These are phyloP conservation scores for Pichia californica DNA, from an alignment of 805 yeast genomes.

Conservation along the genomic window DNA sequence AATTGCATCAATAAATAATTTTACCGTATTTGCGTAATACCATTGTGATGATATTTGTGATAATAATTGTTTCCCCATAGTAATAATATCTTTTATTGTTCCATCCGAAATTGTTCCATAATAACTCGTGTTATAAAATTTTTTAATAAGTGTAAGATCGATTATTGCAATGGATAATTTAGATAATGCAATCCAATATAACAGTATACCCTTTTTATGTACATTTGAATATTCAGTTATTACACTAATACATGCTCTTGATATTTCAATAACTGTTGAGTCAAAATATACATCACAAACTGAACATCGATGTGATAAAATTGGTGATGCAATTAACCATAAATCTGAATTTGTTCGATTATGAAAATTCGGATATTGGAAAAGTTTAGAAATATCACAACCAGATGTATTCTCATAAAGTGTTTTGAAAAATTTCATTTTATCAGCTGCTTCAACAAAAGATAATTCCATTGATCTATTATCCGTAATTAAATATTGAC, in stretches of 20 bases:
- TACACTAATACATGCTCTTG: neutral
- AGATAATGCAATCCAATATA: slow-evolving; percentile 1
- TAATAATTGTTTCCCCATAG: neutral
- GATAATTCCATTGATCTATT: neutral
- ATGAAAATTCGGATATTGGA: neutral
- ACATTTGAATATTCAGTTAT: neutral
- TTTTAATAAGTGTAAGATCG: neutral
- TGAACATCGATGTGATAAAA: slow-evolving; percentile 13
- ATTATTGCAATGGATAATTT: slow-evolving; percentile 2
- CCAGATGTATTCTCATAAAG: slow-evolving; percentile 4
- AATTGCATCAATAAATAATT: slow-evolving; percentile 1
- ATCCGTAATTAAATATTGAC: slow-evolving; percentile 6
- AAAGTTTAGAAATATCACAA: slow-evolving; percentile 9
- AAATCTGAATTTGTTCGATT: neutral
- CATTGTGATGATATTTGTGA: slow-evolving; percentile 1
- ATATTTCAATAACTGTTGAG: neutral
- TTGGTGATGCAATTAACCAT: slow-evolving; percentile 13
- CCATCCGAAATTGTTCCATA: neutral
- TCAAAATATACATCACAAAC: slow-evolving; percentile 3
- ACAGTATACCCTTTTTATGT: neutral
- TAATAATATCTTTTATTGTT: neutral
- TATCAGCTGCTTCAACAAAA: neutral
- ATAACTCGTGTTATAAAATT: neutral
- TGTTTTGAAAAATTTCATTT: slow-evolving; percentile 4
- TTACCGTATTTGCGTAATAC: slow-evolving; percentile 1